A percentile compares a stretch with the other conserved stretches of the same genome.
Conservation (phyloP, 2,329 filamentous ascomycete genomes). For the Scorias spongiosa region DNA sequence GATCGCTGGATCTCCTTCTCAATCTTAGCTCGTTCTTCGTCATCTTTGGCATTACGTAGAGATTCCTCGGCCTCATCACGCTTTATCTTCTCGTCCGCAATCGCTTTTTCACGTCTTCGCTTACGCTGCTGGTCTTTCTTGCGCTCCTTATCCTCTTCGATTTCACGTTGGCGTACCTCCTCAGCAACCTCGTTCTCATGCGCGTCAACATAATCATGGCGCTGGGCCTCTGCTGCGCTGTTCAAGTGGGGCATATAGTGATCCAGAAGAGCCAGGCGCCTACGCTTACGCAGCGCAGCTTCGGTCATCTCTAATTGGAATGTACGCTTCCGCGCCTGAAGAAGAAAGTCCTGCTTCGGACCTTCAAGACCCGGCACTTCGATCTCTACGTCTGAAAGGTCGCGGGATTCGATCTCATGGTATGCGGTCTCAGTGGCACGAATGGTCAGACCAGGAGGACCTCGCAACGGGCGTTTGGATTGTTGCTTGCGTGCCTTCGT, state of each 20-base stretch:
- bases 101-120: conserved; percentile 82
- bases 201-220: conserved; percentile 58
- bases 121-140: conserved; percentile 99
- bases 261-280: conserved; percentile 40
- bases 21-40: conserved; percentile 65
- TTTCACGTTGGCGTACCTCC: conserved; percentile 77
- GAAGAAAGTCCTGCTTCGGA: conserved; percentile 39
- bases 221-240: conserved; percentile 54
- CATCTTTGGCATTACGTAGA: conserved; percentile 64
- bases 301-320: conserved; percentile 52
- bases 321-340: conserved; percentile 48
- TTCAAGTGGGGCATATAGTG: conserved; percentile 45
- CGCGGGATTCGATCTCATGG: conserved; percentile 46
- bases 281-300: conserved; percentile 49
- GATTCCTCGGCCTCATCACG: conserved; percentile 65
- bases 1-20: conserved; percentile 76
- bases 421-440: conserved; percentile 42
- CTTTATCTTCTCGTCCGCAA: conserved; percentile 75
- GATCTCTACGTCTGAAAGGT: conserved; percentile 45
- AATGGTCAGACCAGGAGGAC: conserved; percentile 21
- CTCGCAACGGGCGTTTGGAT: conserved; percentile 1
- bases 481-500: conserved; percentile 6
- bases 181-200: conserved; percentile 70
- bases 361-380: conserved; percentile 37
- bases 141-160: conserved; percentile 90